Base-by-base conservation (phyloP, 164 flowering plant species). In the Chloranthus sessilifolius region DNA sequence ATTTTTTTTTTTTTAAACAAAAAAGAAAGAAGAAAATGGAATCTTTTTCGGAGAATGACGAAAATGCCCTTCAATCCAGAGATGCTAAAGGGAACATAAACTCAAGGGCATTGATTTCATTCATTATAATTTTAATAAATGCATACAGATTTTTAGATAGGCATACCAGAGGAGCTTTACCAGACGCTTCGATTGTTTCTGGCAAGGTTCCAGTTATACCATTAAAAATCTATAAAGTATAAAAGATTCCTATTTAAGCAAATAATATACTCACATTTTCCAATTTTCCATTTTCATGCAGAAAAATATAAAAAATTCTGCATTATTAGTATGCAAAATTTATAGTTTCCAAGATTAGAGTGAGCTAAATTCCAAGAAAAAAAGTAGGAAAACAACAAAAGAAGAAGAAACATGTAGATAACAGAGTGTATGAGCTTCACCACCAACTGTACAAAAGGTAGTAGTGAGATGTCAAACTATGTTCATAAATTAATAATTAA, bases 341-440 rank as follows among this genome's bases (percentile, higher is more conserved):
- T n/a, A n/a, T n/a, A n/a, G n/a, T n/a, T 24, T 24, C 16, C 16
- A 22, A 7, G 4, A 26, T 16, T 5, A 30, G 10, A 30, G 34
- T 10, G 4, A 24, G 33, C 10, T 12, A 10, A 43, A 25, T 7
- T 19, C 16, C 26, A 44, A 19, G 25, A 8, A 4, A 22, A 35
- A 22, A 22, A 34, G 9, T 22, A 12, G 9, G 0, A 21, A 47
- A 29, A 2, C 26, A 52, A 39, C 17, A 16, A 40, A 41, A 41
- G 22, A 41, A 23, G 9, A 12, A 19, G 24, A 50, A 47, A 47
- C 29, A 14, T 35, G 33, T 11, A 21, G 53, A 47, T 39, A 51
- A 59, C 50, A 50, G 39, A 46, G n/a, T n/a, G 42, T 29, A 45
- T 53, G 38, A 53, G 48, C 52, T 49, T 49, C 49, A 49, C 31